Base-by-base conservation (phyloP, 257 asterid species). In the Apocynum venetum region DNA sequence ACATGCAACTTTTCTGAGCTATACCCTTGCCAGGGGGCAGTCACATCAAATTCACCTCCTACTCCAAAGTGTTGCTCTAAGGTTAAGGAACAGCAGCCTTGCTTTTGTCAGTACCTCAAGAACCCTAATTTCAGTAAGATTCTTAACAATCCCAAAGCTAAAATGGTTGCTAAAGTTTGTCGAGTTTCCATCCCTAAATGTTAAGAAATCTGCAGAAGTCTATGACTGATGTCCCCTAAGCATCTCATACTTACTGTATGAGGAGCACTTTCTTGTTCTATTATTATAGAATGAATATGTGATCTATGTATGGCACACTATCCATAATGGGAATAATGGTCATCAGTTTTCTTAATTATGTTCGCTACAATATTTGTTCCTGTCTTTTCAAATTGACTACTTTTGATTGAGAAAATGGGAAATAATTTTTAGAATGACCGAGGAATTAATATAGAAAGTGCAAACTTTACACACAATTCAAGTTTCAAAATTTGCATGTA, bases 91-190 rank as follows among this genome's bases (percentile, higher is more conserved):
- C 87, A 85, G 72, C 74, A 64, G 73, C 82, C 86, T 43, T 85
- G 87, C 74, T 72, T 83, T 71, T 85, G 89, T 79, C 67, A 59
- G 65, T 83, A 80, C 59, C 68, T 79, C n/a, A 83, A 83, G 79
- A 53, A 83, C 77, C 89, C 85, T 13, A 48, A 0, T 2, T 66
- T 83, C 64, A 74, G n/a, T 69, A 70, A 56, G 60, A 49, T 75
- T 57, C 57, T 85, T 25, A 57, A 36, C 78, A 68, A 80, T 15
- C 77, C 89, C 4, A 46, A 48, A 43, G 83, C 84, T 61, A 55
- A 72, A 47, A 83, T 76, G 4, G 82, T 85, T 9, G 81, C 87
- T 60, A 12, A 13, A 1, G 36, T 78, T 74, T 83, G 89, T 69
- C 73, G 80, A 41, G 79, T 76, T 72, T 48, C 85, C 8, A 4